Evolutionary conservation across 768 basidiomycete genomes (phyloP).

Genomic region (Leccinum disarticulatum): DNA sequence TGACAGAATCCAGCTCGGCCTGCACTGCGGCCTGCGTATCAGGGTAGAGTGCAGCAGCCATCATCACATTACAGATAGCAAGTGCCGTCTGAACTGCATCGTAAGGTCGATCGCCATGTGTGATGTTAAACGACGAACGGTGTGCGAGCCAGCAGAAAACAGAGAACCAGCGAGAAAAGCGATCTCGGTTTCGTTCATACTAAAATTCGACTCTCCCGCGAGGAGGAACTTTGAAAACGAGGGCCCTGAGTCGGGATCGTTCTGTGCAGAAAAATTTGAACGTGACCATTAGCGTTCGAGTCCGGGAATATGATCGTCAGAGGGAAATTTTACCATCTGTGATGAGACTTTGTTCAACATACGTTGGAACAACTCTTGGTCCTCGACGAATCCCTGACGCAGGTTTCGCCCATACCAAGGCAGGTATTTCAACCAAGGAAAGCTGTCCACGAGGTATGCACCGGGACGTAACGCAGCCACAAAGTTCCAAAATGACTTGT

Average conservation of each 20-base stretch:
- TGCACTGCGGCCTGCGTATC: constrained; percentile 48
- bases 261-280: constrained; percentile 8
- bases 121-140: constrained; percentile 24
- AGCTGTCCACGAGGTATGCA: constrained; percentile 32
- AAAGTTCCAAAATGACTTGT: constrained; percentile 22
- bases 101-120: background rate
- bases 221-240: constrained; percentile 57
- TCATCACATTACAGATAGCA: constrained; percentile 46
- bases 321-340: constrained; percentile 36
- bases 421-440: constrained; percentile 40
- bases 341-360: constrained; percentile 44
- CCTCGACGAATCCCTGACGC: constrained; percentile 48
- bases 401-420: constrained; percentile 61
- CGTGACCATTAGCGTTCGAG: background rate
- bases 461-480: constrained; percentile 27
- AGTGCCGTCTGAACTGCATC: constrained; percentile 37
- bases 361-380: constrained; percentile 44
- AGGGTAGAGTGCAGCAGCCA: constrained; percentile 50
- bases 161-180: constrained; percentile 58
- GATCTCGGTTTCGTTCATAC: constrained; percentile 49
- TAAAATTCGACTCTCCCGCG: constrained; percentile 46
- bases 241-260: constrained; percentile 24
- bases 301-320: background rate
- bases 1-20: constrained; percentile 49
- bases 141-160: constrained; percentile 58